Evolutionary conservation across 768 basidiomycete species (phyloP), one percentile per base, ranked within the genome.

Genomic region (Lentinus brumalis): DNA sequence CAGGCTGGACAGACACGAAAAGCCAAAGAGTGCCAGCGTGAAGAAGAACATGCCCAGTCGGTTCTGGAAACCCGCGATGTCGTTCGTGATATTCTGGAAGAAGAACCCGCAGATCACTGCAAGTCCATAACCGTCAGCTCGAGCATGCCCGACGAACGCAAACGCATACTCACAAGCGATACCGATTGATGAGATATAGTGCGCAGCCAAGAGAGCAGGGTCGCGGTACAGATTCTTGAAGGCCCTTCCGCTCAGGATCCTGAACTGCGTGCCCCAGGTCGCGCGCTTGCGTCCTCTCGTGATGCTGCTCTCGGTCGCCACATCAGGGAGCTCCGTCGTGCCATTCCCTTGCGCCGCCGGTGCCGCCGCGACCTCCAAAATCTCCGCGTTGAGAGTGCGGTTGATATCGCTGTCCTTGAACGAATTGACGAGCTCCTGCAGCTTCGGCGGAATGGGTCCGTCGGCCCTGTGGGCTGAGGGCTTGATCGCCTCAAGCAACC

Each of bases 191-290:
- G 92, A 87, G 45, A 87, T 69, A 75, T 98, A 99, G 76, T 99
- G 97, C 7, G 95, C 89, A 2, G 87, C 82, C 79, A 99, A 81
- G 57, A 99, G 74, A 50, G 95, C 89, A 0, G 96, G 96, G 69
- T 99, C 94, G 29, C 96, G 82, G 73, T 99, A 98, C 61, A 99
- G 75, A 70, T 98, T 98, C 83, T 98, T 98, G 82, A 99, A 98
- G 21, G 96, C 95, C 59, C 97, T 77, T 29, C 96, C 96, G 71
- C 94, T 97, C 71, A 99, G 76, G 58, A 98, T 96, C 71, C 85
- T 83, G 70, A 99, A 98, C 77, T 99, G 97, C 16, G 91, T 96
- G 45, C 79, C 80, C 85, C 88, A 94, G 63, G 84, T 89, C 7
- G 96, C 97, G 57, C 94, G 83, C 74, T 89, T 86, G 66, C 87